phyloP scores from a whole-genome alignment of 1,284 basidiomycete genomes.

The Phellopilus nigrolimitatus region DNA sequence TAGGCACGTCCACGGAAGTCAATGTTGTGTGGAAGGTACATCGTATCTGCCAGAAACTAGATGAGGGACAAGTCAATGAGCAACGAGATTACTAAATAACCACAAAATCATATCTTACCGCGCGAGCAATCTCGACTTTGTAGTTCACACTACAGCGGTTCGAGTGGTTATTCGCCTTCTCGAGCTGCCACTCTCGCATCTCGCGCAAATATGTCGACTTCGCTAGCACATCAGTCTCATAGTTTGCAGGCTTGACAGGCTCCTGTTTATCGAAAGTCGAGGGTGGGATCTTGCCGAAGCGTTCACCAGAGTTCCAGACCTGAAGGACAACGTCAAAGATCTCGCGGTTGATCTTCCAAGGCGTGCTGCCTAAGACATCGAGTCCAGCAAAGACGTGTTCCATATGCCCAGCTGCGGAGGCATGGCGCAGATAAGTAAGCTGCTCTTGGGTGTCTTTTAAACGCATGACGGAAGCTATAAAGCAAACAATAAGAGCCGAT shows the following conservation, averaged over 20 bases:
- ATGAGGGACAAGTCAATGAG: conserved; percentile 19
- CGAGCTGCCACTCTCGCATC: conserved; percentile 57
- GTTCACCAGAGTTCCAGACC: conserved; percentile 82
- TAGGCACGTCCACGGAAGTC: conserved; percentile 99
- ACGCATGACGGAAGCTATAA: conserved; percentile 75
- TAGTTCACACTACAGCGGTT: conserved; percentile 95
- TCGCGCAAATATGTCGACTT: conserved; percentile 58
- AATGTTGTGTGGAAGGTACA: conserved; percentile 96
- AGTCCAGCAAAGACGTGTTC: conserved; percentile 87
- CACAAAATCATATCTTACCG: conserved; percentile 45
- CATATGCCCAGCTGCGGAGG: conserved; percentile 71
- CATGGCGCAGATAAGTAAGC: conserved; percentile 71
- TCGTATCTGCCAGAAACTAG: conserved; percentile 78
- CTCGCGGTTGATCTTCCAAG: conserved; percentile 85
- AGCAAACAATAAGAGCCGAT: conserved; percentile 8
- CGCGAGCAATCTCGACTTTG: conserved; percentile 93
- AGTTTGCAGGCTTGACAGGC: conserved; percentile 60
- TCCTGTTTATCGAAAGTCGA: conserved; percentile 54
- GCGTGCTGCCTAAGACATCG: conserved; percentile 86
- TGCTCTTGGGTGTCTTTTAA: conserved; percentile 93
- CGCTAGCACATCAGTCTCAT: conserved; percentile 62
- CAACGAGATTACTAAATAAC: conserved; percentile 2
- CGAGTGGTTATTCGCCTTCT: conserved; percentile 79
- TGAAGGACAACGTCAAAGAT: conserved; percentile 69
- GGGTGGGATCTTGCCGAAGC: conserved; percentile 76